Base-by-base conservation (phyloP, 1,284 basidiomycete species). In the Laetiporus sulphureus region DNA sequence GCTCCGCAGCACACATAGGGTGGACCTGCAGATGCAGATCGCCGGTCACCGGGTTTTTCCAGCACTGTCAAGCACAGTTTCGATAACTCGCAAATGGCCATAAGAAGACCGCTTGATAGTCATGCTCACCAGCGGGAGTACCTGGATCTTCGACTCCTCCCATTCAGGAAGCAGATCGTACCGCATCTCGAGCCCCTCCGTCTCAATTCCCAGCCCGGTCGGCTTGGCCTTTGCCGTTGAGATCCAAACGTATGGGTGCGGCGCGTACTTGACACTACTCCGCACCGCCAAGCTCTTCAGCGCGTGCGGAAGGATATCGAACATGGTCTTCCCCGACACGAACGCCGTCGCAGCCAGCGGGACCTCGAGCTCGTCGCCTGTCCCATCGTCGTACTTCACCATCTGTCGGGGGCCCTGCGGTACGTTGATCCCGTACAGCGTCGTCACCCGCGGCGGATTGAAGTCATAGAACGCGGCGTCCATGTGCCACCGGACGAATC, bases 401-500 rank as follows among this genome's bases (percentile, higher is more conserved):
- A 70, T 70, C 69, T 94, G 91, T 18, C 49, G 57, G 2, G 67
- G 58, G 1, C 90, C 91, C 21, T 71, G 51, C 0, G 92, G 91
- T 0, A 93, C 83, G 1, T 60, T 69, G 41, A 93, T 68, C 0
- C 81, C 90, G 51, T 93, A 91, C 6, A 96, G 77, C 0, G 91
- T 90, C 2, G 92, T 96, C 30, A 91, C 91, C 51, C 76, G 82
- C 3, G 92, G 93, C 13, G 89, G 89, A 20, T 78, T 75, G 16
- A 91, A 75, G 47, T 88, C 81, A 61, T 95, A 96, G 20, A 95
- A 64, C 1, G 92, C 92, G 1, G 92, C 92, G 55, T 96, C 92
- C 61, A 95, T 94, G 64, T 95, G 91, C 90, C 91, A 92, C 39
- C 90, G 73, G 59, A 91, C 93, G 71, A 90, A 94, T 21, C 91